Conservation (phyloP, 1,284 basidiomycete genomes). For the Cutaneotrichosporon cavernicola region DNA sequence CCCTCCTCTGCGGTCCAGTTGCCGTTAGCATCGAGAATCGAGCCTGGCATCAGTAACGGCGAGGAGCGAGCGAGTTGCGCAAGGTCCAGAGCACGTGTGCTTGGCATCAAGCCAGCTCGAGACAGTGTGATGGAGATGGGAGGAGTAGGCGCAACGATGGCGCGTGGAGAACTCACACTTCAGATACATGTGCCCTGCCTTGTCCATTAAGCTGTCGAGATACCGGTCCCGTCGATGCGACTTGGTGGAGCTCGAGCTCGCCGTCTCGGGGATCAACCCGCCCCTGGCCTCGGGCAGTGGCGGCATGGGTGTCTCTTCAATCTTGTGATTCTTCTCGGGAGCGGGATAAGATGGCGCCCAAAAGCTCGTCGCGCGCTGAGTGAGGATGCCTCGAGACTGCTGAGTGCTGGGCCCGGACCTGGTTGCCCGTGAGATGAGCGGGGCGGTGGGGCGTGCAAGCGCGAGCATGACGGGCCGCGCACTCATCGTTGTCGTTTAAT, state of each 20-base stretch:
- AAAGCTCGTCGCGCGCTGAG: conserved; percentile 26
- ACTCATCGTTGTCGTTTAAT: not conserved
- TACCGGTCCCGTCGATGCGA: conserved; percentile 38
- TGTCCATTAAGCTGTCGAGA: conserved; percentile 52
- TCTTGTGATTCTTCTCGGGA: not conserved
- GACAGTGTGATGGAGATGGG: not conserved
- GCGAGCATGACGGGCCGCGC: not conserved
- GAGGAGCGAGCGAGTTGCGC: not conserved
- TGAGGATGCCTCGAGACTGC: conserved; percentile 10
- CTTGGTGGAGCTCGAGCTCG: not conserved
- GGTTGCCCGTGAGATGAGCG: not conserved
- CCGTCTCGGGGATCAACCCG: conserved; percentile 14
- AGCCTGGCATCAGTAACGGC: conserved; percentile 59
- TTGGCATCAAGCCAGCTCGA: too few species aligned
- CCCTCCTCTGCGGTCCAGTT: conserved; percentile 87
- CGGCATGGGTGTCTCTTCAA: conserved; percentile 13
- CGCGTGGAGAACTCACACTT: conserved; percentile 37
- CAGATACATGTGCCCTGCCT: conserved; percentile 50
- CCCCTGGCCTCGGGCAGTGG: conserved; percentile 14
- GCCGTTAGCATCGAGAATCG: conserved; percentile 79
- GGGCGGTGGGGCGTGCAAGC: not conserved
- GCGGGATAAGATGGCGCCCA: conserved; percentile 24
- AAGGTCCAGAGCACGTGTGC: too few species aligned
- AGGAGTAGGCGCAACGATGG: not conserved
- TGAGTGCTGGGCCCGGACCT: not conserved